Percentiles rank a stretch among this genome's conserved stretches.
Conservation (phyloP, 176 grass and related monocot genomes). For the Elymus sibiricus region DNA sequence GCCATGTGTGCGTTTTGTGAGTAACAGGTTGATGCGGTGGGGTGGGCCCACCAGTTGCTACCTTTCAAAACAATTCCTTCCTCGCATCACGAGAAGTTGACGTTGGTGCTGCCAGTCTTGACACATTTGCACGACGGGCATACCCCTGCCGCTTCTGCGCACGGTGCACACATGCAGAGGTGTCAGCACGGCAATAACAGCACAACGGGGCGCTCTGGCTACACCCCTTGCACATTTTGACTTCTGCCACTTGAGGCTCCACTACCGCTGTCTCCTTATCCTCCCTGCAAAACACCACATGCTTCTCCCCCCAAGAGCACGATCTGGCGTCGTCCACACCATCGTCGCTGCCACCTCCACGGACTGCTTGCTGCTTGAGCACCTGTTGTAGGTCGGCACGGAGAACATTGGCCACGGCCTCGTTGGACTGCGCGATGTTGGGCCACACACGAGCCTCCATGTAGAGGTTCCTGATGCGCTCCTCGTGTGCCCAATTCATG, state of each 20-base stretch:
- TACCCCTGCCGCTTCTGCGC: constrained; percentile 21
- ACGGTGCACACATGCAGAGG: constrained; percentile 55
- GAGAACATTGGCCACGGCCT: constrained; percentile 36
- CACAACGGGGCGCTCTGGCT: constrained; percentile 24
- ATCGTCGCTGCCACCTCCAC: background rate
- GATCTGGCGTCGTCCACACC: constrained; percentile 41
- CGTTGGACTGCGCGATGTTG: constrained; percentile 51
- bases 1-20: background rate
- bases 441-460: constrained; percentile 57
- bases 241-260: background rate
- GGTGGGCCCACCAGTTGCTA: background rate
- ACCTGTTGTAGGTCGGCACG: constrained; percentile 43
- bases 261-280: background rate
- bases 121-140: constrained; percentile 24
- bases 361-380: background rate
- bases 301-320: constrained; percentile 50
- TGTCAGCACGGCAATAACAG: constrained; percentile 70
- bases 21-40: background rate
- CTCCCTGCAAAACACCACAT: background rate
- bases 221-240: constrained; percentile 33
- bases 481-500: constrained; percentile 54
- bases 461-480: constrained; percentile 20
- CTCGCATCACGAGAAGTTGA: background rate
- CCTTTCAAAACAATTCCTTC: background rate
- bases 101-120: background rate